Evolutionary conservation across 139 green algal genomes (phyloP), one percentile per base, ranked within the genome.

Genomic region (Auxenochlorella protothecoides): DNA sequence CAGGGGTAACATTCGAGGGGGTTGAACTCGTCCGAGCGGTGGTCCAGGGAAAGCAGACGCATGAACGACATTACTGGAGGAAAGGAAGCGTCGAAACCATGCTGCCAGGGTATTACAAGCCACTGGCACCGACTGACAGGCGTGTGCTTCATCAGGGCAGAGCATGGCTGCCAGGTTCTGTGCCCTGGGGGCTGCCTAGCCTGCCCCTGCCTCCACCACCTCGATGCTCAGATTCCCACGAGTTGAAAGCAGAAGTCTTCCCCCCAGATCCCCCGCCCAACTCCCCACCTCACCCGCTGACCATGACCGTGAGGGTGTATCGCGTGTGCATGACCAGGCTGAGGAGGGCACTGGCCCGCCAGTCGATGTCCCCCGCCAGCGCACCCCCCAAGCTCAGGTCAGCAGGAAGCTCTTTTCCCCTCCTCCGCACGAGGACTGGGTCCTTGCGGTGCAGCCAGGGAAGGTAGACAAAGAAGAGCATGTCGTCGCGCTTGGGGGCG

Each of bases 311-410:
- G 5, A 92, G 80, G 60, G 68, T 52, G 75, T 85, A 93, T 11
- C 59, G n/a, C 4, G 77, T 83, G 27, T 92, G 87, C 64, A 91
- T 68, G 7, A 89, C 88, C 54, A 90, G 68, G 74, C 91, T 92
- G 27, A 93, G 82, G 71, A 85, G 73, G 54, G 88, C 66, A 5
- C 65, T 85, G 7, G 59, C 53, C 6, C 65, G 55, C 88, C 88
- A 92, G 73, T 89, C 81, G 5, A 92, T 77, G 0, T 61, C 27
- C 10, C 6, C 53, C 8, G 81, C 80, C 59, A 3, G 52, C 13
- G 63, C 56, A 52, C 44, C n/a, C 51, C 53, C 10, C 12, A 52
- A 66, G 6, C 66, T 57, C 62, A 66, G 55, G 10, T 77, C 63
- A 9, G 69, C 15, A 2, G 74, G 78, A 15, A 74, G 70, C 27